Base-by-base conservation (phyloP, 2,329 filamentous ascomycete species). In the Albophoma yamanashiensis region DNA sequence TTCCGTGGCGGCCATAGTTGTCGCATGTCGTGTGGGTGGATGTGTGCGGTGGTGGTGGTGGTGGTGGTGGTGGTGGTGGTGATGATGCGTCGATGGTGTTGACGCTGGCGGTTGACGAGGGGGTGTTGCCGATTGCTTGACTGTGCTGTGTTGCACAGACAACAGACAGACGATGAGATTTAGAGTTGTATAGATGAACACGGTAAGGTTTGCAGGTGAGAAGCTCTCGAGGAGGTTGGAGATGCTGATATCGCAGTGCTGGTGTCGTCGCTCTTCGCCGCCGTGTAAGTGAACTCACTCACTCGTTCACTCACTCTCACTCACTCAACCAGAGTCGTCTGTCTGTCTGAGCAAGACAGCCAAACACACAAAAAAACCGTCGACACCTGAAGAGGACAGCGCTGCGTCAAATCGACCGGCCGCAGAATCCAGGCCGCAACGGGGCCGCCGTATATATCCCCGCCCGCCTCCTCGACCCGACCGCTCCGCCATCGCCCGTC, bases 21-120 rank as follows among this genome's bases (percentile, higher is more conserved):
- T 76, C 68, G 76, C 80, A 82, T 83, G 70, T 76, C 77, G 75
- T 65, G 47, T 2, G 2, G 25, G n/a, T n/a, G n/a, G n/a, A n/a
- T n/a, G n/a, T n/a, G n/a, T n/a, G n/a, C n/a, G 4, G 2, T 36
- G 34, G 34, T 4, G 27, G 27, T 36, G 22, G 43, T 27, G 22
- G 22, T 22, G 7, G 42, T 5, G 42, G 12, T 17, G 22, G 43
- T 15, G 45, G 11, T 45, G 43, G 3, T 25, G 8, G 42, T 45
- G 22, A 3, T 5, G 43, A 15, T 25, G 43, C 5, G 47, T 20
- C 4, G 47, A 2, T 14, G 15, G 47, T 50, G 47, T 52, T 52
- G 45, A 17, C 34, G 34, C 34, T 36, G 27, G 15, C 22, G 22
- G 3, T 50, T 27, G 45, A 47, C 14, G 45, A 27, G 22, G 2